phyloP scores from a whole-genome alignment of 495 filamentous ascomycete genomes.

The Aspergillus sparsus region DNA sequence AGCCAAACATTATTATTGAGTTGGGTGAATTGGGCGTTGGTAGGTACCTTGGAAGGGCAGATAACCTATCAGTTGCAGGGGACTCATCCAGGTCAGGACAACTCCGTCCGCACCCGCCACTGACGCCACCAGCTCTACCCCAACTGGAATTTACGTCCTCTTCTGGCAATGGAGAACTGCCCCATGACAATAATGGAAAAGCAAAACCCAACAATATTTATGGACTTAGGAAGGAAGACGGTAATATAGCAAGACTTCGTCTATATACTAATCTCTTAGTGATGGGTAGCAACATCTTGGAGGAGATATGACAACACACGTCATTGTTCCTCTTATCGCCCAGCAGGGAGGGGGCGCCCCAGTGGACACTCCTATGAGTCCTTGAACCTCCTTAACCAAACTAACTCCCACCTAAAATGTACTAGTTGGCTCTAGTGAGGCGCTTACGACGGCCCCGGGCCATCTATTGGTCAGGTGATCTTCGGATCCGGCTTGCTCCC shows the following conservation, averaged over 20 bases:
- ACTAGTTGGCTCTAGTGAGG: slow-evolving; percentile 11
- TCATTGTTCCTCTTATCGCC: slow-evolving; percentile 21
- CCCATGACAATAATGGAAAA: no score
- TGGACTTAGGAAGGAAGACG: no score
- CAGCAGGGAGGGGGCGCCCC: slow-evolving; percentile 10
- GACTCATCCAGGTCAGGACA: not conserved
- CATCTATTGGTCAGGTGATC: slow-evolving; percentile 31
- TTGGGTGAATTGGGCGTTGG: not conserved
- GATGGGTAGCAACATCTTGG: not conserved
- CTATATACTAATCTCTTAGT: no score
- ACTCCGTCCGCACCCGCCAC: slow-evolving; percentile 30
- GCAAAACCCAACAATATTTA: no score
- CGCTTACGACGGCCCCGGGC: slow-evolving; percentile 12
- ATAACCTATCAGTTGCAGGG: not conserved
- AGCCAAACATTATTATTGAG: not conserved
- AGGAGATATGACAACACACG: slow-evolving; percentile 20
- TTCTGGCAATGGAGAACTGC: not conserved
- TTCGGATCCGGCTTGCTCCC: slow-evolving; percentile 26
- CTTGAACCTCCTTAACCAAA: no score
- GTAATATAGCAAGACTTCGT: no score
- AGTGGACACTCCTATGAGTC: no score
- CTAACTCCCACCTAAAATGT: slow-evolving; percentile 12
- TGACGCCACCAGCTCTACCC: slow-evolving; percentile 32
- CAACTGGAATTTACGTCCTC: slow-evolving; percentile 5
- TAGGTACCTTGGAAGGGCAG: slow-evolving; percentile 11